phyloP scores from a whole-genome alignment of 1,284 basidiomycete species.

The Sporisorium graminicola region DNA sequence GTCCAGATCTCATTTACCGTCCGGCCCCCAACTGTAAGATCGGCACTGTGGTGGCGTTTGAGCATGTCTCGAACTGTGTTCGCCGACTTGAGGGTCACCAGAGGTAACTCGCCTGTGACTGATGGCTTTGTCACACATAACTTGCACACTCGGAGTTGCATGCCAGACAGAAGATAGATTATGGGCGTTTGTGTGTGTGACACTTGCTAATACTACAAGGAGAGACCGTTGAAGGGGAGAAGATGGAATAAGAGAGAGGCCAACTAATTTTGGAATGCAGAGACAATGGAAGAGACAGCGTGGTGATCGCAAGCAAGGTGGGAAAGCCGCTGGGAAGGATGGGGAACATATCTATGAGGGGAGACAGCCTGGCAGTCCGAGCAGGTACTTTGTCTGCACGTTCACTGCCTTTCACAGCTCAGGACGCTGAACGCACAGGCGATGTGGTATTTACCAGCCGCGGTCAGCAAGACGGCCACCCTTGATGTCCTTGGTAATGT shows the following conservation, averaged over 20 bases:
- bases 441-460: conserved; percentile 56
- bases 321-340: neutral
- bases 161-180: conserved; percentile 9
- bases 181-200: conserved; percentile 13
- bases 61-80: no score
- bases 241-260: neutral
- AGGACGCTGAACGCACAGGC: no score
- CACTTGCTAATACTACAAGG: conserved; percentile 49
- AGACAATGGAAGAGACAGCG: conserved; percentile 9
- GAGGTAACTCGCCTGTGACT: no score
- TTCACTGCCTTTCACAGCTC: no score
- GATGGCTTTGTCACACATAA: no score
- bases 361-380: neutral
- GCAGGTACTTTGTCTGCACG: no score
- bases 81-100: no score
- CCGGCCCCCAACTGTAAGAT: no score
- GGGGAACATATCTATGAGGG: conserved; percentile 3
- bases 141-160: conserved; percentile 3
- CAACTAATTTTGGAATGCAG: neutral
- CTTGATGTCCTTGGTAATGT: conserved; percentile 73
- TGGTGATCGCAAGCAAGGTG: conserved; percentile 24
- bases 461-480: conserved; percentile 64
- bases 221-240: conserved; percentile 33
- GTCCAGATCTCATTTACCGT: no score
- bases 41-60: no score